Evolutionary conservation across 169 alveolate genomes (phyloP), one percentile per base, ranked within the genome.

Genomic region (Neospora caninum): DNA sequence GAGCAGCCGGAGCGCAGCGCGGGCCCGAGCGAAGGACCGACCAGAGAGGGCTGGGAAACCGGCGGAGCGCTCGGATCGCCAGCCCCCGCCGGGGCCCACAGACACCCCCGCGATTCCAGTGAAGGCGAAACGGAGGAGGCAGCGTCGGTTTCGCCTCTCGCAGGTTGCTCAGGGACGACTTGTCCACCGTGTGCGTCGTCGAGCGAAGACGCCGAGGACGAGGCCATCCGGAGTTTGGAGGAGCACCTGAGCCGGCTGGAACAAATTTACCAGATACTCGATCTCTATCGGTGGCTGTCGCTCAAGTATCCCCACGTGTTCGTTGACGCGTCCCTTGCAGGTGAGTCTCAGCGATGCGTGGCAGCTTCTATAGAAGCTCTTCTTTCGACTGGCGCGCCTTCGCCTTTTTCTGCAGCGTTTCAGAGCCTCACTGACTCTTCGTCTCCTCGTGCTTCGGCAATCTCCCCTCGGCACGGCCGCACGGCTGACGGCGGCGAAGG

Each of bases 211-310:
- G 89, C 20, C 10, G 89, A 41, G 41, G 89, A 82, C 38, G 89
- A 20, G 6, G 69, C 25, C 86, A 4, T 78, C 45, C 39, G 45
- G n/a, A n/a, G n/a, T n/a, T 16, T 78, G 45, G 89, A 22, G 41
- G 89, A 82, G 89, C 67, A 36, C 67, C 89, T 82, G 64, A 41
- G 38, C 16, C 89, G 13, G 20, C 89, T 82, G 64, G 89, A 82
- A 31, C 43, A 82, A 41, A 7, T 29, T 42, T 82, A 82, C 89
- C 95, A 92, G 88, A 80, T 92, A 6, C 49, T 92, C 31, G 95
- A 92, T 34, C 58, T 92, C 31, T 92, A 92, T 45, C 58, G 49
- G 67, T 92, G 95, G 95, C 67, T 92, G 69, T 86, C 93, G 29
- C 67, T 31, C n/a, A 92, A 92, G 70, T 58, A 78, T 39, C 95